Conservation (phyloP, 805 yeast species). For the Lachancea waltii region DNA sequence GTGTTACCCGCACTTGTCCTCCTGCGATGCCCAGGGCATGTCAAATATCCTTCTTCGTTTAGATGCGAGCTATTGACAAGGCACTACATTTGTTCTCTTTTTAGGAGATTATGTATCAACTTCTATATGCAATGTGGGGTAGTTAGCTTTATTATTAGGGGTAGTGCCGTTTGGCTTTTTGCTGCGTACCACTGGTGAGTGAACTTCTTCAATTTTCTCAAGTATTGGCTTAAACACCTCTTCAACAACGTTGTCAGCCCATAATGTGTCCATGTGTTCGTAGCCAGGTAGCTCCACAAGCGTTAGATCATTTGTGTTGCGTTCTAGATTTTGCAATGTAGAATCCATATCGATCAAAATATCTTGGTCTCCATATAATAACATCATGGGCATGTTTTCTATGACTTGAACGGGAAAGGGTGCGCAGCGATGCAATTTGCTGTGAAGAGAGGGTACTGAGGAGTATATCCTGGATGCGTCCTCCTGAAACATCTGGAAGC, state of each 20-base stretch:
- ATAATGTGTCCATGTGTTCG: constrained; percentile 75
- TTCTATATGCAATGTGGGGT: too few species aligned
- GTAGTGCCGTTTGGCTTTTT: too few species aligned
- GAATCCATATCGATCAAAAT: constrained; percentile 64
- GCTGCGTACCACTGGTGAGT: too few species aligned
- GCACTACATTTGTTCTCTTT: too few species aligned
- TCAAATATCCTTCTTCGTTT: too few species aligned
- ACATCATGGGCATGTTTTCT: constrained; percentile 47
- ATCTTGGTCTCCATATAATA: constrained; percentile 66
- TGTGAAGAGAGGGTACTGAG: constrained; percentile 15
- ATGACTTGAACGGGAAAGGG: constrained; percentile 51
- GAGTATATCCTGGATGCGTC: constrained; percentile 22
- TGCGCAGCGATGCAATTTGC: constrained; percentile 42
- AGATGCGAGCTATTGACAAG: too few species aligned
- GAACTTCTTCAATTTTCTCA: constrained; percentile 46
- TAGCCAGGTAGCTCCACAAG: constrained; percentile 47
- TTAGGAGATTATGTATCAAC: too few species aligned
- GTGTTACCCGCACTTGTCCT: constrained; percentile 2
- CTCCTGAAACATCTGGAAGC: constrained; percentile 75
- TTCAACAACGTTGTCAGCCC: constrained; percentile 58
- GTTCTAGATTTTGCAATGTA: constrained; percentile 50
- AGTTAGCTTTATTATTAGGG: too few species aligned
- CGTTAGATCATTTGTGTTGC: constrained; percentile 18
- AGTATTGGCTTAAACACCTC: constrained; percentile 39
- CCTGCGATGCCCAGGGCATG: background rate